Percentiles rank a stretch among this genome's conserved stretches.
Evolutionary conservation across 768 basidiomycete species (phyloP).

Genomic region (Pleurotus tuber-regium): DNA sequence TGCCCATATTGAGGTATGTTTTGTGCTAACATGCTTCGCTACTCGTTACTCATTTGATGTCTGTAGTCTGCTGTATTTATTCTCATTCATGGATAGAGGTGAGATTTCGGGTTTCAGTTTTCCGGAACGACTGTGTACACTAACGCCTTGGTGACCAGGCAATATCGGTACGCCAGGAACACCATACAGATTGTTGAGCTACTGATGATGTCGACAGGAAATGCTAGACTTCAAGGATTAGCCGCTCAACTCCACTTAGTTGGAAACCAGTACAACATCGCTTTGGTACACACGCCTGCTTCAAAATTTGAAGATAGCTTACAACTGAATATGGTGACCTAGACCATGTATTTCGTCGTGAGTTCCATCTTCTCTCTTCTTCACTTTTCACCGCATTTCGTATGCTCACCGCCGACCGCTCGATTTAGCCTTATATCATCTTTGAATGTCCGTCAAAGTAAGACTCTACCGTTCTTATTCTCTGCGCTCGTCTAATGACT

Average conservation of each 20-base stretch:
- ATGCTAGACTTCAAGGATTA: conserved; percentile 67
- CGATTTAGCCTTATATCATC: conserved; percentile 53
- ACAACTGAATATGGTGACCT: too few species aligned
- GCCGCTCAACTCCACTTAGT: conserved; percentile 50
- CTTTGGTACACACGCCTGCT: conserved; percentile 40
- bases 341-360: conserved; percentile 76
- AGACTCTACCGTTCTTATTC: conserved; percentile 12
- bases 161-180: too few species aligned
- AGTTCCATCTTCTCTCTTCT: conserved; percentile 17
- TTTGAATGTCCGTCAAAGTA: conserved; percentile 75
- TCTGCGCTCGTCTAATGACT: conserved; percentile 9
- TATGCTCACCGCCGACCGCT: too few species aligned
- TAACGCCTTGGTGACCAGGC: too few species aligned
- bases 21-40: too few species aligned
- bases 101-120: too few species aligned
- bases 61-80: conserved; percentile 50
- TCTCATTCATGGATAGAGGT: conserved; percentile 67
- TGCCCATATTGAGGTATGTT: conserved; percentile 43
- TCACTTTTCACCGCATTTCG: neutral
- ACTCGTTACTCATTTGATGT: too few species aligned
- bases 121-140: too few species aligned
- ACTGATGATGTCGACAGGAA: conserved; percentile 47
- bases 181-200: too few species aligned
- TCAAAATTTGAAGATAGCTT: neutral
- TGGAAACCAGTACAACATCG: conserved; percentile 63